Evolutionary conservation across 805 yeast genomes (phyloP).

Genomic region (Lipomyces yamadae): DNA sequence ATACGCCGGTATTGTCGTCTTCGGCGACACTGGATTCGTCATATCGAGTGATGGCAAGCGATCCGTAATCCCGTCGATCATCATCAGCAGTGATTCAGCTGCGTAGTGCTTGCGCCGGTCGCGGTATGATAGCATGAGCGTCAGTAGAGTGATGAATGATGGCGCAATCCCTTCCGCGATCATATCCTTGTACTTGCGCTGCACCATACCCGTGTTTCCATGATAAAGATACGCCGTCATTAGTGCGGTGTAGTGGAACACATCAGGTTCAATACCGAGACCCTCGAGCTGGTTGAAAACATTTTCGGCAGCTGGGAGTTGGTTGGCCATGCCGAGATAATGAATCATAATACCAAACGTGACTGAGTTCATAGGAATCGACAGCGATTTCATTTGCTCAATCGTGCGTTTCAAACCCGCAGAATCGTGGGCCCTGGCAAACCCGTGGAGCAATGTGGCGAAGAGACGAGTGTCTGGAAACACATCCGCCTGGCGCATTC

Average conservation of each 20-base stretch:
- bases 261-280: constrained; percentile 20
- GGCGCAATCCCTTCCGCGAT: constrained; percentile 25
- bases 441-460: constrained; percentile 26
- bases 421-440: constrained; percentile 16
- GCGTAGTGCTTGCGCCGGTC: constrained; percentile 10
- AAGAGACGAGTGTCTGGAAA: constrained; percentile 28
- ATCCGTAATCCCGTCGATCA: constrained; percentile 9
- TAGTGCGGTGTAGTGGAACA: constrained; percentile 31
- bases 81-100: constrained; percentile 10
- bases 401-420: constrained; percentile 18
- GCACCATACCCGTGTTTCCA: constrained; percentile 16
- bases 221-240: constrained; percentile 25
- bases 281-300: constrained; percentile 24
- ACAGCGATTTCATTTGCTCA: constrained; percentile 17
- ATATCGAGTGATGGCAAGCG: constrained; percentile 24
- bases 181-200: constrained; percentile 22
- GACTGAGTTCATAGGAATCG: constrained; percentile 17
- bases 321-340: constrained; percentile 25
- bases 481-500: constrained; percentile 12
- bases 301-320: constrained; percentile 22
- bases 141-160: constrained; percentile 45
- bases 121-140: constrained; percentile 41
- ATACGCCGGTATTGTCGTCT: constrained; percentile 26
- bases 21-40: constrained; percentile 17
- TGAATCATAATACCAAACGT: constrained; percentile 28